These are phyloP conservation scores for Ascochyta rabiei DNA, from an alignment of 2,329 filamentous ascomycete genomes.

Conservation along the genomic window DNA sequence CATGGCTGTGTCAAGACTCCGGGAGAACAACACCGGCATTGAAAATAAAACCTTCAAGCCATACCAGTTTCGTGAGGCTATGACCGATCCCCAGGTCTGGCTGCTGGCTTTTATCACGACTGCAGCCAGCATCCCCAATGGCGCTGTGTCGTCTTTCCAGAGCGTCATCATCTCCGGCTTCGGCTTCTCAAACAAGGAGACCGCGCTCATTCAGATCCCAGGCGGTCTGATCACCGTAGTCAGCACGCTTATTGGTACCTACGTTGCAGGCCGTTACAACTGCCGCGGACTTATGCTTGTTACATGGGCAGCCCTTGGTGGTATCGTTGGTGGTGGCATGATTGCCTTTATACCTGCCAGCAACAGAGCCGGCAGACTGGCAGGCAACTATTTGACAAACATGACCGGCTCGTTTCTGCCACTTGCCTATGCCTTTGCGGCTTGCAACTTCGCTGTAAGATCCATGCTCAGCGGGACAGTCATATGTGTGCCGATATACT, in stretches of 20 bases:
- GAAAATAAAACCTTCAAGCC: conserved; percentile 57
- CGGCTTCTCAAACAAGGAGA: conserved; percentile 42
- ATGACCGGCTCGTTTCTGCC: conserved; percentile 45
- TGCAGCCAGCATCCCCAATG: conserved; percentile 44
- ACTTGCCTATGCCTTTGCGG: conserved; percentile 50
- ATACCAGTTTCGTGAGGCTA: conserved; percentile 53
- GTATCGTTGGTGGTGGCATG: conserved; percentile 30
- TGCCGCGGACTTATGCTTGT: conserved; percentile 21
- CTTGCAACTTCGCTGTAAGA: conserved; percentile 51
- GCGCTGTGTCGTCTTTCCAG: conserved; percentile 45
- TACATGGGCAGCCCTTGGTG: conserved; percentile 25
- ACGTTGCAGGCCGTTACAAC: conserved; percentile 30
- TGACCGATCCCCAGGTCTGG: conserved; percentile 52
- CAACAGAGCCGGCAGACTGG: conserved; percentile 27
- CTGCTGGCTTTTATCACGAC: conserved; percentile 44
- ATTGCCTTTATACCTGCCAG: conserved; percentile 24
- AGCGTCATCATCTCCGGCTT: conserved; percentile 16
- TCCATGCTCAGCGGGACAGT: too few relatives aligned
- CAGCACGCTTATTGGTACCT: conserved; percentile 31
- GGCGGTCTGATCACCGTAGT: conserved; percentile 30
- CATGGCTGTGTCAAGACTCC: conserved; percentile 49
- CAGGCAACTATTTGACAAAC: conserved; percentile 55
- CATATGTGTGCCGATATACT: too few relatives aligned
- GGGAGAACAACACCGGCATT: conserved; percentile 57
- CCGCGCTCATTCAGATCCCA: conserved; percentile 38